Base-by-base conservation (phyloP, 371 early-diverging fungal genomes). In the Phascolomyces articulosus region DNA sequence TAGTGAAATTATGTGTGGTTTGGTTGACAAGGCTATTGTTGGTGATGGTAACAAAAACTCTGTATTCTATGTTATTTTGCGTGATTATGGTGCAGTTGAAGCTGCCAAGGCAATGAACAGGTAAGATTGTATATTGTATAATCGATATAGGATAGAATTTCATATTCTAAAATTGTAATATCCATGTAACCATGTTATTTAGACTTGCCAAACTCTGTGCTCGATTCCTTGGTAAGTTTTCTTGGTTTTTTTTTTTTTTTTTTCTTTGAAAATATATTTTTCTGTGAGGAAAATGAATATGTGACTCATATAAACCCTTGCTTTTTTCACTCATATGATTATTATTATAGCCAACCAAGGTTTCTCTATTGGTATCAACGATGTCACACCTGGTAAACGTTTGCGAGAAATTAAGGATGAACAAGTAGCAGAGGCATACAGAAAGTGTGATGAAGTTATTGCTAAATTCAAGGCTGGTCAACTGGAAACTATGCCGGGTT, bases 361-460 rank as follows among this genome's bases (percentile, higher is more conserved):
- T 48, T 98, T 99, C 83, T 97, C 97, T 4, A 98, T 99, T 64
- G 99, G 99, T 65, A 95, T 99, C 62, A 93, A 95, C 67, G 99
- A 99, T 86, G 99, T 99, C n/a, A 92, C 90, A 28, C 97, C 99
- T 2, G 95, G 95, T 18, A 84, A 82, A 13, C 80, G 77, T 40
- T 81, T 99, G 57, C 74, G 86, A 10, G 73, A 84, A 28, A 88
- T 89, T 71, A 98, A 97, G 81, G 91, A 95, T 59, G 75, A 81
- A 2, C 80, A 93, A 47, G 92, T 98, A 40, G 70, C 82, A 15
- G 82, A 84, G 13, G 98, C 96, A 2, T 97, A 99, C 69, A 77
- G 67, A 4, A 84, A 91, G 72, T 96, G 96, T 73, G 95, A 96
- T 65, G 90, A 91, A 13, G 77, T 91, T 10, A 98, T 99, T 72